These are phyloP conservation scores for Lactarius psammicola DNA, from an alignment of 768 basidiomycete species.

Conservation along the genomic window DNA sequence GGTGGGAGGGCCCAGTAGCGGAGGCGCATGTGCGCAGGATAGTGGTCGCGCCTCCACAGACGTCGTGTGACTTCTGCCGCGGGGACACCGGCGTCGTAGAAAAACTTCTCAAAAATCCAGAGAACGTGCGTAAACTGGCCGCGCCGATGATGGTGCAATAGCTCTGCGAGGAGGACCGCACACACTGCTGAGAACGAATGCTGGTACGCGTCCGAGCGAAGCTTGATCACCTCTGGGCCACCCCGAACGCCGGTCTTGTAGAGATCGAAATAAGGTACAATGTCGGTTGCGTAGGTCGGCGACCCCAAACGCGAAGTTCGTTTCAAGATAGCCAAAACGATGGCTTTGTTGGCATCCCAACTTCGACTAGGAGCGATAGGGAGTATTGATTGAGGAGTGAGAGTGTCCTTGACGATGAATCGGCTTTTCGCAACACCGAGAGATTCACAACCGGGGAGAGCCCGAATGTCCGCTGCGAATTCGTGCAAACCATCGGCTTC, in stretches of 20 bases:
- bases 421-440: conserved; percentile 16
- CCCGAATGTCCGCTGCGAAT: conserved; percentile 1
- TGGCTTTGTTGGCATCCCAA: background rate
- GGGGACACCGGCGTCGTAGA: conserved; percentile 55
- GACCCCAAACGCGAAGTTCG: background rate
- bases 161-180: conserved; percentile 32
- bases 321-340: conserved; percentile 15
- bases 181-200: conserved; percentile 5
- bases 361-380: background rate
- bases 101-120: conserved; percentile 49
- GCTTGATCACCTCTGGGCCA: background rate
- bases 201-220: conserved; percentile 19
- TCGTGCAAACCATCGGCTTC: conserved; percentile 19
- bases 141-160: conserved; percentile 28
- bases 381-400: background rate
- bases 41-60: conserved; percentile 15
- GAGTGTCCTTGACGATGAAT: background rate
- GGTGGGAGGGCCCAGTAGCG: conserved; percentile 33
- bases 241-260: conserved; percentile 23
- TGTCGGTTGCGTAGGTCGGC: background rate
- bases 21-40: conserved; percentile 4
- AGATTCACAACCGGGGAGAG: background rate
- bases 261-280: conserved; percentile 27
- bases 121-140: conserved; percentile 22
- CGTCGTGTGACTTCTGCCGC: conserved; percentile 1